These are phyloP conservation scores for Naganishia sp. DNA, from an alignment of 1,284 basidiomycete genomes.

Conservation along the genomic window DNA sequence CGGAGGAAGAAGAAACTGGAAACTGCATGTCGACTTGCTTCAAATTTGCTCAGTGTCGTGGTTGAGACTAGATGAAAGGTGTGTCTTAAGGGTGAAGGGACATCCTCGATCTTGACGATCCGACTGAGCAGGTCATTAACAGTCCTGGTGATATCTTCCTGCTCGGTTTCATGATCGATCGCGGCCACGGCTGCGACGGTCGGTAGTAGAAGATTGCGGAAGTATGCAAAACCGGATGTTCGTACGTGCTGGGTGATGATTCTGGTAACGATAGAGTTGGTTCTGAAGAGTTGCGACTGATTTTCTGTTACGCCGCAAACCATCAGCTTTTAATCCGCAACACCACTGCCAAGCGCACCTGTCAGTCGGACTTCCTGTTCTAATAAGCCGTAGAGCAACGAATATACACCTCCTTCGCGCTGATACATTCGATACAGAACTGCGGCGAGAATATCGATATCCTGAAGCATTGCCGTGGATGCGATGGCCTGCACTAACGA, in stretches of 20 bases:
- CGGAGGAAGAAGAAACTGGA: constrained; percentile 90
- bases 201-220: constrained; percentile 24
- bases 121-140: constrained; percentile 19
- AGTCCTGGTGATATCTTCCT: constrained; percentile 2
- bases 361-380: constrained; percentile 75
- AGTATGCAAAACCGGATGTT: constrained; percentile 63
- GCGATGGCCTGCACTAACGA: constrained; percentile 27
- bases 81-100: constrained; percentile 25
- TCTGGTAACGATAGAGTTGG: constrained; percentile 80
- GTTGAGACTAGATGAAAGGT: constrained; percentile 20
- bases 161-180: constrained; percentile 15
- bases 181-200: constrained; percentile 14
- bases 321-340: constrained; percentile 30
- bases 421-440: constrained; percentile 86
- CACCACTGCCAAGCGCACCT: constrained; percentile 58
- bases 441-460: constrained; percentile 75
- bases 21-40: constrained; percentile 78
- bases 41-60: constrained; percentile 57
- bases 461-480: constrained; percentile 54
- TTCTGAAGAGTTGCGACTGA: constrained; percentile 77
- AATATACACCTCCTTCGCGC: constrained; percentile 67
- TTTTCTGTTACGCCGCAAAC: constrained; percentile 59
- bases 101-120: constrained; percentile 15
- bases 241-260: constrained; percentile 81
- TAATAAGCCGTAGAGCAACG: constrained; percentile 76